Evolutionary conservation across 352 stramenopile genomes (phyloP).

Genomic region (Phytophthora crassamura): DNA sequence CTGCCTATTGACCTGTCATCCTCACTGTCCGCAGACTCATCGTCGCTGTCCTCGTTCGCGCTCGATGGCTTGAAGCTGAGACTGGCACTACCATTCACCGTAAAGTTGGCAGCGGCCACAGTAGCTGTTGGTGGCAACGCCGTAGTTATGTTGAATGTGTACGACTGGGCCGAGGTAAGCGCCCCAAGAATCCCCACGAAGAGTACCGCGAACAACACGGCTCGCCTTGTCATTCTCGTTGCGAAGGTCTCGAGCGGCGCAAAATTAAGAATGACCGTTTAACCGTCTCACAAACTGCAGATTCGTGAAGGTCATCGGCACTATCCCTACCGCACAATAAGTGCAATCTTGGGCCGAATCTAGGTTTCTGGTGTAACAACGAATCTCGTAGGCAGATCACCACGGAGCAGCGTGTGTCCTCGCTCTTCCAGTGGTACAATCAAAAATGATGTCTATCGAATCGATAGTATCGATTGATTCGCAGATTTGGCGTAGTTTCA

Average conservation of each 20-base stretch:
- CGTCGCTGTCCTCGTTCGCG: constrained; percentile 19
- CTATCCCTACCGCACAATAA: constrained; percentile 2
- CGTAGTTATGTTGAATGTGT: constrained; percentile 27
- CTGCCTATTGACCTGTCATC: constrained; percentile 7
- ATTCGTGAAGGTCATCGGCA: constrained; percentile 23
- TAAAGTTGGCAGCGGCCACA: constrained; percentile 18
- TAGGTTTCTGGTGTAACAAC: no score
- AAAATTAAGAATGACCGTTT: no score
- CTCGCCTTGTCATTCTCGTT: constrained; percentile 25
- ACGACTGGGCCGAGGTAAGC: constrained; percentile 23
- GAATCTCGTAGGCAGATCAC: no score
- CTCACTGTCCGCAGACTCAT: constrained; percentile 26
- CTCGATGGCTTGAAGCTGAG: constrained; percentile 3
- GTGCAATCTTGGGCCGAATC: background rate
- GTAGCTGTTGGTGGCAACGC: constrained; percentile 21
- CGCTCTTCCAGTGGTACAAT: no score
- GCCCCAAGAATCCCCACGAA: constrained; percentile 14
- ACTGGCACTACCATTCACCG: constrained; percentile 9
- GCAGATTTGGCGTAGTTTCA: background rate
- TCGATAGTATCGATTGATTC: no score
- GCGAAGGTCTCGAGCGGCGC: background rate
- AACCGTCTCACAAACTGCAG: constrained; percentile 31
- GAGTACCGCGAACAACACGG: constrained; percentile 11
- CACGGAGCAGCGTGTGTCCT: no score
- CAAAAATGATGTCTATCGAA: no score